These are phyloP conservation scores for Coemansia sp. DNA, from an alignment of 192 early-diverging fungal genomes.

Conservation along the genomic window DNA sequence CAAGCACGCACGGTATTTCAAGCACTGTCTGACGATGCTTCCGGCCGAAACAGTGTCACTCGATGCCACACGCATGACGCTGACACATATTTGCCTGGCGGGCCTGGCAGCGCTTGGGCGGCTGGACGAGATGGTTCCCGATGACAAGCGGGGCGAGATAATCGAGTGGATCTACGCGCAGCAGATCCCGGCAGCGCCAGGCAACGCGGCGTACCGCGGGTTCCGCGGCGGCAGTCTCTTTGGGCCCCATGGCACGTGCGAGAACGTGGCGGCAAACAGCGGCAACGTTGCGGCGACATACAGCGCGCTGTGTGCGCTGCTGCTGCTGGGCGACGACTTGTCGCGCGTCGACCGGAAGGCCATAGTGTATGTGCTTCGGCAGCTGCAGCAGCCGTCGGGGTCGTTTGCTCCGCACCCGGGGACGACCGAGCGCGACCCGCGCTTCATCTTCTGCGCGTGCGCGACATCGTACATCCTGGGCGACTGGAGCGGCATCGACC, in stretches of 20 bases:
- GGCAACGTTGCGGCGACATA: conserved; percentile 85
- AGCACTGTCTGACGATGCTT: conserved; percentile 67
- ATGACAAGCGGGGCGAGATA: conserved; percentile 65
- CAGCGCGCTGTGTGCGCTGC: conserved; percentile 77
- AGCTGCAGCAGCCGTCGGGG: conserved; percentile 77
- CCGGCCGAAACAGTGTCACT: conserved; percentile 68
- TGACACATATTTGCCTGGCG: conserved; percentile 81
- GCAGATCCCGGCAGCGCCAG: conserved; percentile 63
- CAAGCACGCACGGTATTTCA: conserved; percentile 75
- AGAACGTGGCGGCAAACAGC: conserved; percentile 42
- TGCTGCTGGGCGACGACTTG: conserved; percentile 90
- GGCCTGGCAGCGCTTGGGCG: conserved; percentile 79
- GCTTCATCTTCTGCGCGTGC: conserved; percentile 92
- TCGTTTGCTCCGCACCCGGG: conserved; percentile 72
- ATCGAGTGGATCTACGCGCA: conserved; percentile 98
- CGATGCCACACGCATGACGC: conserved; percentile 85
- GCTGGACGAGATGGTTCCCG: conserved; percentile 60
- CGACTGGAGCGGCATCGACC: conserved; percentile 90
- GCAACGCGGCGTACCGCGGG: conserved; percentile 37
- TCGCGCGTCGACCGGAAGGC: conserved; percentile 75
- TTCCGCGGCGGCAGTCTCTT: conserved; percentile 60
- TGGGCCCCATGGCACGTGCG: conserved; percentile 37
- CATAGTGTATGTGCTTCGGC: conserved; percentile 61
- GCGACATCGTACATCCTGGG: conserved; percentile 78
- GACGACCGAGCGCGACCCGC: conserved; percentile 82